These are phyloP conservation scores for Calcarisporium arbuscula DNA, from an alignment of 2,329 filamentous ascomycete species.

Conservation along the genomic window DNA sequence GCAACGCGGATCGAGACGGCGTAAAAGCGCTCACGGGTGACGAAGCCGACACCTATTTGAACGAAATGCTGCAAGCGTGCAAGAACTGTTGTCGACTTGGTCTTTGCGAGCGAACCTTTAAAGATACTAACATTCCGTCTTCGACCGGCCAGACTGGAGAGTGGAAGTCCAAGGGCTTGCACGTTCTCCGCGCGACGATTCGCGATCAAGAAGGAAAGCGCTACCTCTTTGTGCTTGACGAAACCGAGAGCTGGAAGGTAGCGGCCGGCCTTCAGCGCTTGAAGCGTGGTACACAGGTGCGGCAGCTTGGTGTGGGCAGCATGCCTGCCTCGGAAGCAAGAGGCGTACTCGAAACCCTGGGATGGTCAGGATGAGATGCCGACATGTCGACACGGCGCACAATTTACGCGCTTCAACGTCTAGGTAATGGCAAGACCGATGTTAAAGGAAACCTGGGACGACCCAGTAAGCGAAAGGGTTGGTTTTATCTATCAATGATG, in stretches of 20 bases:
- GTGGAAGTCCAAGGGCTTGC: constrained; percentile 49
- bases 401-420: too few species aligned
- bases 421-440: too few species aligned
- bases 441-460: too few species aligned
- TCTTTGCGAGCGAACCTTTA: constrained; percentile 38
- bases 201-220: constrained; percentile 61
- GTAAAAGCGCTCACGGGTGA: constrained; percentile 51
- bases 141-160: constrained; percentile 43
- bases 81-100: constrained; percentile 56
- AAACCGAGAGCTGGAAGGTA: constrained; percentile 64
- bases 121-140: constrained; percentile 34
- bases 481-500: too few species aligned
- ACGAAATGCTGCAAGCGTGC: constrained; percentile 57
- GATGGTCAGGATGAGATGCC: constrained; percentile 38
- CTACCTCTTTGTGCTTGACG: constrained; percentile 57
- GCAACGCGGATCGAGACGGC: constrained; percentile 41
- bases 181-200: constrained; percentile 57
- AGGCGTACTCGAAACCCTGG: constrained; percentile 50
- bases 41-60: constrained; percentile 60
- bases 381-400: too few species aligned
- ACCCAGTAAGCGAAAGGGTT: too few species aligned
- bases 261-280: constrained; percentile 54
- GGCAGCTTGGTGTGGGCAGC: constrained; percentile 51
- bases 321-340: constrained; percentile 50
- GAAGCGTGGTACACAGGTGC: constrained; percentile 52